Percentiles rank a stretch among this genome's conserved stretches.
Conservation (phyloP, 1,139 yeast species). For the Scheffersomyces illinoinensis region DNA sequence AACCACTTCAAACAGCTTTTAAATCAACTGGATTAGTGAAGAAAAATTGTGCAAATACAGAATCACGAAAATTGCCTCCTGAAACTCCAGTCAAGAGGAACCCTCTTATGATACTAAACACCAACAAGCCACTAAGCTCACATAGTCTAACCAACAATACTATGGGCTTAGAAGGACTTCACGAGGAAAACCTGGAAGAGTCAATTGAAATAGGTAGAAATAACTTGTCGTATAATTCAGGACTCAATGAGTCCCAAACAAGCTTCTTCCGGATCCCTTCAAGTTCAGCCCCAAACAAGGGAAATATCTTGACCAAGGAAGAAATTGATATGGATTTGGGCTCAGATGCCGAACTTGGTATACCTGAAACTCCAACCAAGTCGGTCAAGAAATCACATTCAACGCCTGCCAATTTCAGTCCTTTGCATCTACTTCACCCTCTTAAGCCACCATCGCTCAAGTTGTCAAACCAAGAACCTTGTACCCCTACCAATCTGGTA, state of each 20-base stretch:
- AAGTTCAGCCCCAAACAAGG: conserved; percentile 11
- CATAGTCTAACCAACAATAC: conserved; percentile 3
- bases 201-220: conserved; percentile 49
- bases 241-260: conserved; percentile 32
- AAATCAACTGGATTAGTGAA: conserved; percentile 74
- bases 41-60: conserved; percentile 52
- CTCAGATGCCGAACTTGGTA: conserved; percentile 19
- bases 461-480: conserved; percentile 21
- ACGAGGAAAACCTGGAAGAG: conserved; percentile 24
- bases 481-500: conserved; percentile 27
- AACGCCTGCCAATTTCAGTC: conserved; percentile 35
- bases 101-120: conserved; percentile 42
- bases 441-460: conserved; percentile 5
- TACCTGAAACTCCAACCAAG: conserved; percentile 49
- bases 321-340: conserved; percentile 28
- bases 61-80: conserved; percentile 51
- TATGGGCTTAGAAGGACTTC: conserved; percentile 7
- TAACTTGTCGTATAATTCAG: conserved; percentile 20
- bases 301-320: conserved; percentile 10
- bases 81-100: conserved; percentile 81
- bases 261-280: conserved; percentile 36
- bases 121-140: conserved; percentile 17
- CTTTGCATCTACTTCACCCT: conserved; percentile 17
- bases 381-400: conserved; percentile 33
- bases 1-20: conserved; percentile 85